Base-by-base conservation (phyloP, 2,329 filamentous ascomycete genomes). In the Epichloe gansuensis region DNA sequence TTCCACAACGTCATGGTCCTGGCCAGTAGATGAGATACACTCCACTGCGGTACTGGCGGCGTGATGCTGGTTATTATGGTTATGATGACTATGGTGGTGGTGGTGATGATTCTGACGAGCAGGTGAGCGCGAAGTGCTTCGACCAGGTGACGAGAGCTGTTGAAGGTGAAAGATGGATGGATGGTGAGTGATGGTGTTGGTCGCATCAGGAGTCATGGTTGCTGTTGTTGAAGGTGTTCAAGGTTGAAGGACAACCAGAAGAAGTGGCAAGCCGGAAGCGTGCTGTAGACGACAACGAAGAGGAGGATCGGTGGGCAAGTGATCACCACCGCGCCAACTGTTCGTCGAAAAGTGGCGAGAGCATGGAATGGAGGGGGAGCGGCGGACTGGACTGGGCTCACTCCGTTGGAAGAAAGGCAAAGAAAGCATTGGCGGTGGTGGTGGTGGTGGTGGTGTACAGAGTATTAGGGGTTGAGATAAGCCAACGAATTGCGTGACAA, bases 21-120 rank as follows among this genome's bases (percentile, higher is more conserved):
- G 68, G 12, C 56, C 57, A 4, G 62, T 55, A 15, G 61, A 58
- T 5, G 65, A 60, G 37, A 65, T 62, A 43, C 68, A 61, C 60
- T 77, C 73, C 48, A 77, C 64, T 43, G 67, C 72, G 6, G 74
- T 77, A 58, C 74, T 76, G 17, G 70, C 70, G 35, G 67, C 74
- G 52, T 68, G 63, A 35, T 52, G 59, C 42, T 50, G 52, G 28
- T 12, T 41, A 6, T 43, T 41, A 46, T 50, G 52, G 28, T 12
- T 41, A 6, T 43, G 46, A 46, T 51, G 48, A 21, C 12, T 37
- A 47, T 43, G 51, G 41, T 50, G 46, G 28, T 53, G 43, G 5
- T 49, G 28, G 46, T 53, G 56, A 8, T 50, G 44, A 42, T 49
- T 53, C 15, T 51, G 54, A 34, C 56, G 48, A 13, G 55, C 58